A percentile compares a stretch with the other conserved stretches of the same genome.
phyloP scores from a whole-genome alignment of 805 yeast species.

The Pichia thaimueangensis region DNA sequence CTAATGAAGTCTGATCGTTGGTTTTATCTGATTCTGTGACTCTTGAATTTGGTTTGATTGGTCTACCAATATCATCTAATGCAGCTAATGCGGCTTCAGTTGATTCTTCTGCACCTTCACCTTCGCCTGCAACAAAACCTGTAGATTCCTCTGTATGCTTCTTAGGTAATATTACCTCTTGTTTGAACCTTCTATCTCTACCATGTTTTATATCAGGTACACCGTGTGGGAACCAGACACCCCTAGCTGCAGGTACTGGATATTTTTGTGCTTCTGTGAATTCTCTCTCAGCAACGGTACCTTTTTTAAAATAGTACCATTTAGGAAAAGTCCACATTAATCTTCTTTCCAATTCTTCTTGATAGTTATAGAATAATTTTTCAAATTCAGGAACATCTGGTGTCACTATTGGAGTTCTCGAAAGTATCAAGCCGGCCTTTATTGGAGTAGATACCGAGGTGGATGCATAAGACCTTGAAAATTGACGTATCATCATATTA shows the following conservation, averaged over 20 bases:
- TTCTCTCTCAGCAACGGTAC: conserved; percentile 80
- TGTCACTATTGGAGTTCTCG: conserved; percentile 81
- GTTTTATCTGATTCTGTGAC: conserved; percentile 66
- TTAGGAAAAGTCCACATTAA: conserved; percentile 97
- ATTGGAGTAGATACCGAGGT: conserved; percentile 2
- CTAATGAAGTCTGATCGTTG: conserved; percentile 62
- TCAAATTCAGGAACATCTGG: conserved; percentile 71
- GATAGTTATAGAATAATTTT: conserved; percentile 69
- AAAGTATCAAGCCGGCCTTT: conserved; percentile 29
- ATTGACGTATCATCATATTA: neutral
- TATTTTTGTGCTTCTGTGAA: conserved; percentile 69
- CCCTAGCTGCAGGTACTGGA: conserved; percentile 67
- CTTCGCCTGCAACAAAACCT: conserved; percentile 8
- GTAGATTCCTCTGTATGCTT: conserved; percentile 29
- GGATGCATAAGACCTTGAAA: conserved; percentile 4
- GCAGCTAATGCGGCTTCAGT: conserved; percentile 26
- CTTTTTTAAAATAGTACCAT: conserved; percentile 84
- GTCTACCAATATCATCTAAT: conserved; percentile 54
- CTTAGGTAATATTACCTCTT: conserved; percentile 64
- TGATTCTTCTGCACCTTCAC: conserved; percentile 1
- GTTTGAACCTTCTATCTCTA: conserved; percentile 82
- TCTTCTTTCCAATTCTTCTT: conserved; percentile 78
- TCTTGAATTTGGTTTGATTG: conserved; percentile 65
- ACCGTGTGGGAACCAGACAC: conserved; percentile 76
- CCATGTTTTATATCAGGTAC: conserved; percentile 79